These are phyloP conservation scores for Lathyrus sativus DNA, from an alignment of 306 rosid genomes.

Conservation along the genomic window DNA sequence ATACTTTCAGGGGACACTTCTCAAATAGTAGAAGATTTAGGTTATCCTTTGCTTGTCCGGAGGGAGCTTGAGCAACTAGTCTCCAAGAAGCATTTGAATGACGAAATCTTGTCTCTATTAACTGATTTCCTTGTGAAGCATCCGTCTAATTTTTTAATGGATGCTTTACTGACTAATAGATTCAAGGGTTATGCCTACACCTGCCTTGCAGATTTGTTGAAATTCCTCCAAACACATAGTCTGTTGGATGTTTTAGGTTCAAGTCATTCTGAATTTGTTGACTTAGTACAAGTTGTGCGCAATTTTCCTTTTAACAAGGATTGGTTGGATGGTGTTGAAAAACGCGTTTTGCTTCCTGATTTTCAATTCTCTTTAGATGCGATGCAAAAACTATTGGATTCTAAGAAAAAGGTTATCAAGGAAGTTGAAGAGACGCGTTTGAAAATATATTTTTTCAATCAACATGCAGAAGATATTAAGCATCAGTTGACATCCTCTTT, in stretches of 20 bases:
- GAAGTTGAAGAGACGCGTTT: not conserved
- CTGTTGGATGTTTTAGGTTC: not conserved
- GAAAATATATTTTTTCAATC: not conserved
- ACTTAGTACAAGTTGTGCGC: not conserved
- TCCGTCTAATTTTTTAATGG: no score
- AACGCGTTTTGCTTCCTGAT: not conserved
- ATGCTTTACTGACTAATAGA: not conserved
- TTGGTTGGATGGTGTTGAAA: not conserved
- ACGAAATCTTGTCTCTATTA: not conserved
- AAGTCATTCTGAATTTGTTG: slow-evolving; percentile 11
- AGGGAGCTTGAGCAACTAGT: not conserved
- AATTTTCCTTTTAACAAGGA: not conserved
- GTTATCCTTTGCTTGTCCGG: not conserved
- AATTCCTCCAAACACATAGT: no score
- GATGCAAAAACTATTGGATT: not conserved
- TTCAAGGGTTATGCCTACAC: slow-evolving; percentile 17
- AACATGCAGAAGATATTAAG: not conserved
- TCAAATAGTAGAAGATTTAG: not conserved
- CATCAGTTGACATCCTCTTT: not conserved
- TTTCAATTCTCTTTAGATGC: not conserved
- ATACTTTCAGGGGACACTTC: not conserved
- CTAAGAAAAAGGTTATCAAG: not conserved
- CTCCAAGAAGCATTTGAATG: not conserved
- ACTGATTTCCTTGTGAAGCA: no score
- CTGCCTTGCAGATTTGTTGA: not conserved